Percentiles rank a stretch among this genome's conserved stretches.
Conservation (phyloP, 768 basidiomycete species). For the Serendipita sp. region DNA sequence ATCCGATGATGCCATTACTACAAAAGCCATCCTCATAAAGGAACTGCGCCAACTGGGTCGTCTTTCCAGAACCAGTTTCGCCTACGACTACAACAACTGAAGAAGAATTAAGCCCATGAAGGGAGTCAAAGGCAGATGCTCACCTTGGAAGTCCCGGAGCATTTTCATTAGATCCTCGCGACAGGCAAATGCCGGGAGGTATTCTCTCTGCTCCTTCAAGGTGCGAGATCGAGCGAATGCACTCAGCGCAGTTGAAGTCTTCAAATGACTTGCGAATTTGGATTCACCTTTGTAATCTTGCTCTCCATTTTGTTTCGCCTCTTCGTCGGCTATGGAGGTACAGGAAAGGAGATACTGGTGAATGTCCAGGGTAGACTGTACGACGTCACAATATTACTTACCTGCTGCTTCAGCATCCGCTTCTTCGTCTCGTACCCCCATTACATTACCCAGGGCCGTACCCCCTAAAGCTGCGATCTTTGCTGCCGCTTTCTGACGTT, state of each 20-base stretch:
- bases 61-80: conserved; percentile 99
- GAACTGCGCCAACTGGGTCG: conserved; percentile 90
- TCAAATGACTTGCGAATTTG: conserved; percentile 91
- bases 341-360: conserved; percentile 39
- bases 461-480: conserved; percentile 87
- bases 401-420: conserved; percentile 63
- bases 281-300: conserved; percentile 74
- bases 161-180: conserved; percentile 80
- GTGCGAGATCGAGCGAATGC: conserved; percentile 68
- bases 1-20: conserved; percentile 75
- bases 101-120: neutral
- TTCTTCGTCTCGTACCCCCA: conserved; percentile 92
- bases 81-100: conserved; percentile 88
- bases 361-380: conserved; percentile 33
- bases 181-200: conserved; percentile 93
- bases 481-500: conserved; percentile 89
- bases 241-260: conserved; percentile 59
- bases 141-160: conserved; percentile 90
- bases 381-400: conserved; percentile 26
- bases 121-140: conserved; percentile 8
- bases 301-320: conserved; percentile 33
- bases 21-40: conserved; percentile 96
- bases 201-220: conserved; percentile 89
- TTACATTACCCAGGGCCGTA: conserved; percentile 88
- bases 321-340: conserved; percentile 30